Percentiles rank a stretch among this genome's conserved stretches.
Evolutionary conservation across 176 grass and related monocot species (phyloP).

Genomic region (Musa beccarii): DNA sequence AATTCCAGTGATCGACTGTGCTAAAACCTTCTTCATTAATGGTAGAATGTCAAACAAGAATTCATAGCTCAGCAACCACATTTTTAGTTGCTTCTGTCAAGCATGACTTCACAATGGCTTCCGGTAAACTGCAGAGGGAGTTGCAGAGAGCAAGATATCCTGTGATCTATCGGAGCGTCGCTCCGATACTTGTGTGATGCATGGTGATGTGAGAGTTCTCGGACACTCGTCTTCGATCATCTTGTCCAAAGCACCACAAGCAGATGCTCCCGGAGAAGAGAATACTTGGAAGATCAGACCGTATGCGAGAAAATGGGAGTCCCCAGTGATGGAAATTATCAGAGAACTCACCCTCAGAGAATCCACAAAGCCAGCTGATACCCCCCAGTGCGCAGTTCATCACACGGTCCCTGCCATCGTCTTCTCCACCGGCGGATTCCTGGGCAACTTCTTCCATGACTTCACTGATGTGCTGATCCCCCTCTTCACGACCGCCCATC

Average conservation of each 20-base stretch:
- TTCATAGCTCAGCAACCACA: background rate
- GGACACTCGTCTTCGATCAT: conserved; percentile 9
- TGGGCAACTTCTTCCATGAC: conserved; percentile 20
- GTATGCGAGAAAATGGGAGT: conserved; percentile 12
- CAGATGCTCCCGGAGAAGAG: background rate
- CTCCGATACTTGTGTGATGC: conserved; percentile 5
- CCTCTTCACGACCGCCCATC: conserved; percentile 6
- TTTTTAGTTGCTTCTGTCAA: background rate
- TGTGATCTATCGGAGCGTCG: conserved; percentile 1
- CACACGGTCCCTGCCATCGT: conserved; percentile 9
- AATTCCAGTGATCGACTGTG: no score
- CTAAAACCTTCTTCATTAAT: no score
- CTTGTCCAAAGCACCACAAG: background rate
- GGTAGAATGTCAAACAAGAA: no score
- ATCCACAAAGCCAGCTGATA: background rate
- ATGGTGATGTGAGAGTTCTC: conserved; percentile 8
- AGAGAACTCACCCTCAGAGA: background rate
- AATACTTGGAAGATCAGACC: background rate
- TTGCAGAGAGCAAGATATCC: background rate
- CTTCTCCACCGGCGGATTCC: conserved; percentile 16
- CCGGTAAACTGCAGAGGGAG: background rate
- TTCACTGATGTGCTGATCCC: conserved; percentile 13
- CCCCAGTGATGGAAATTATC: background rate
- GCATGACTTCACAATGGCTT: background rate
- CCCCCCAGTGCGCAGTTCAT: background rate